Percentiles rank a stretch among this genome's conserved stretches.
Conservation (phyloP, 257 asterid genomes). For the Forsythia viridissima region DNA sequence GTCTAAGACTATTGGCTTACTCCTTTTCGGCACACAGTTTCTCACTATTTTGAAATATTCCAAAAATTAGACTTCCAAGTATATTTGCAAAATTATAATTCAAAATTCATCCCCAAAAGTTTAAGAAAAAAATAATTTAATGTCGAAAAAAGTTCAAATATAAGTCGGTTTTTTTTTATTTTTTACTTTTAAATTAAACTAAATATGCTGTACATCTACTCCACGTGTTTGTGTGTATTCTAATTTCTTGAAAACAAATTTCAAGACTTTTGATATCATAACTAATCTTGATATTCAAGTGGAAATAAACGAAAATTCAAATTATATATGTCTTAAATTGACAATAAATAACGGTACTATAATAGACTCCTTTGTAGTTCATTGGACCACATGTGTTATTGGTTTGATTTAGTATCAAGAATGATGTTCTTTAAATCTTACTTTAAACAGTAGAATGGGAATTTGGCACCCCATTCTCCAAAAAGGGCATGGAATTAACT, state of each 20-base stretch:
- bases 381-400: neutral
- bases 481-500: neutral
- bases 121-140: no score
- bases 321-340: neutral
- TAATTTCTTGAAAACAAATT: neutral
- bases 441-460: neutral
- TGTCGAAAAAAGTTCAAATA: no score
- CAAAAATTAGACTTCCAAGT: no score
- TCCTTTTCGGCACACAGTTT: no score
- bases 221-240: neutral
- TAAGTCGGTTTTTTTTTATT: no score
- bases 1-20: neutral
- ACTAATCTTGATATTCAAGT: neutral
- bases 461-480: neutral
- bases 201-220: neutral
- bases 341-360: neutral
- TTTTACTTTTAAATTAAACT: no score
- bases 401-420: neutral
- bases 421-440: neutral
- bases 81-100: no score
- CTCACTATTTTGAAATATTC: no score
- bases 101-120: no score
- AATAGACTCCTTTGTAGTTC: neutral
- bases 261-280: neutral
- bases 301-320: neutral